A percentile compares a stretch with the other conserved stretches of the same genome.
These are phyloP conservation scores for Russula olivacea DNA, from an alignment of 768 basidiomycete genomes.

Conservation along the genomic window DNA sequence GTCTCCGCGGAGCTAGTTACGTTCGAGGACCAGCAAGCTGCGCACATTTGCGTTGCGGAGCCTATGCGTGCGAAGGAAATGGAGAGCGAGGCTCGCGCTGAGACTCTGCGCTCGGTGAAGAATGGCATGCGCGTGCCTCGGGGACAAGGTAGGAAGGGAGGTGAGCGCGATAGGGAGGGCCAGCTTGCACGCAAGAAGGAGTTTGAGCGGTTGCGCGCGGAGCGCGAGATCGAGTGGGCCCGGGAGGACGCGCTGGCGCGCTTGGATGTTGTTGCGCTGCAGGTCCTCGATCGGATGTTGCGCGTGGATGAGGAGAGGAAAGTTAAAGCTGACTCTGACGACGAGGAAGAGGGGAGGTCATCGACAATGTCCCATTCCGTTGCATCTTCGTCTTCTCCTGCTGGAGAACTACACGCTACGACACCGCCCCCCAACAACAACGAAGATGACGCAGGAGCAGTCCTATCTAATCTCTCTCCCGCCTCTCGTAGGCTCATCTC, in stretches of 20 bases:
- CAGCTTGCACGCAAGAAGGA: conserved; percentile 8
- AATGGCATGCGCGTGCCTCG: conserved; percentile 1
- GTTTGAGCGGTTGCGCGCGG: conserved; percentile 5
- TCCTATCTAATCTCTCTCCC: conserved; percentile 36
- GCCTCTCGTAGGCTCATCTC: conserved; percentile 46
- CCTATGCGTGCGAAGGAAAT: neutral
- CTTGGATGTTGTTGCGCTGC: conserved; percentile 34
- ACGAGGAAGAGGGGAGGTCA: conserved; percentile 28
- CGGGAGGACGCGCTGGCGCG: conserved; percentile 35
- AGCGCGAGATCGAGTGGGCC: neutral
- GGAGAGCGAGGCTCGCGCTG: neutral
- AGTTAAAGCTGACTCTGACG: conserved; percentile 27
- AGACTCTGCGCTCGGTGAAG: neutral
- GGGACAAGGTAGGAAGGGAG: neutral
- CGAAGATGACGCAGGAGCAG: neutral
- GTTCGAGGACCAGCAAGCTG: conserved; percentile 13
- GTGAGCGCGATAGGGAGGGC: conserved; percentile 29
- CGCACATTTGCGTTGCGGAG: conserved; percentile 1
- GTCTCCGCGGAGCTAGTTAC: conserved; percentile 12
- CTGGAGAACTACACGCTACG: neutral
- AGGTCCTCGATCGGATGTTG: conserved; percentile 27
- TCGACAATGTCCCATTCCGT: neutral
- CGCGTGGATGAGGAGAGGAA: conserved; percentile 28
- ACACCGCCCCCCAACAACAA: neutral
- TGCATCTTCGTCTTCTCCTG: neutral